These are phyloP conservation scores for Amauroascus niger DNA, from an alignment of 2,329 filamentous ascomycete genomes.

Conservation along the genomic window DNA sequence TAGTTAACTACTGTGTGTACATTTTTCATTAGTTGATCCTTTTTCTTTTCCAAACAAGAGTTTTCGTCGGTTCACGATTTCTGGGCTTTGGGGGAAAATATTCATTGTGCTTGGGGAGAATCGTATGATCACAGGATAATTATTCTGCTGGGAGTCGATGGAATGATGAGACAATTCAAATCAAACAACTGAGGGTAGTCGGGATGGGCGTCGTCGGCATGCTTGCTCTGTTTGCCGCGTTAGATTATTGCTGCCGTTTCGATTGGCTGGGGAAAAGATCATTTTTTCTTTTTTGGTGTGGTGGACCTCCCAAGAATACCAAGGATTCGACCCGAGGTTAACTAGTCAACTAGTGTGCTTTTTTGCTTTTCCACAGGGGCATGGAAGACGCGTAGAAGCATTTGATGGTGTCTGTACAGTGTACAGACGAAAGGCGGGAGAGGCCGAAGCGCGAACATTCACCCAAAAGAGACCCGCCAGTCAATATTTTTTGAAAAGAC, in stretches of 20 bases:
- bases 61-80: too few relatives aligned
- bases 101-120: neutral
- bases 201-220: neutral
- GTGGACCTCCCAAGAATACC: too few relatives aligned
- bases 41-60: too few relatives aligned
- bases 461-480: neutral
- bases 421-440: neutral
- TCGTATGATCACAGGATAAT: slow-evolving; percentile 3
- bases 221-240: neutral
- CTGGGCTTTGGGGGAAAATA: too few relatives aligned
- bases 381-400: neutral
- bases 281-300: neutral
- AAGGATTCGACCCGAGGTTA: neutral
- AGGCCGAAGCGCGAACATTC: neutral
- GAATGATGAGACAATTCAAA: neutral
- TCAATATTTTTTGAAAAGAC: neutral
- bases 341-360: neutral
- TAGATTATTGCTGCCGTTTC: neutral
- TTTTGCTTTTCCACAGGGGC: too few relatives aligned
- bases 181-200: neutral
- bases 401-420: too few relatives aligned
- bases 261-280: neutral
- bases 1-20: too few relatives aligned
- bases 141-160: neutral
- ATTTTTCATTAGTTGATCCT: too few relatives aligned